These are phyloP conservation scores for Pezicula radicicola DNA, from an alignment of 2,329 filamentous ascomycete genomes.

Conservation along the genomic window DNA sequence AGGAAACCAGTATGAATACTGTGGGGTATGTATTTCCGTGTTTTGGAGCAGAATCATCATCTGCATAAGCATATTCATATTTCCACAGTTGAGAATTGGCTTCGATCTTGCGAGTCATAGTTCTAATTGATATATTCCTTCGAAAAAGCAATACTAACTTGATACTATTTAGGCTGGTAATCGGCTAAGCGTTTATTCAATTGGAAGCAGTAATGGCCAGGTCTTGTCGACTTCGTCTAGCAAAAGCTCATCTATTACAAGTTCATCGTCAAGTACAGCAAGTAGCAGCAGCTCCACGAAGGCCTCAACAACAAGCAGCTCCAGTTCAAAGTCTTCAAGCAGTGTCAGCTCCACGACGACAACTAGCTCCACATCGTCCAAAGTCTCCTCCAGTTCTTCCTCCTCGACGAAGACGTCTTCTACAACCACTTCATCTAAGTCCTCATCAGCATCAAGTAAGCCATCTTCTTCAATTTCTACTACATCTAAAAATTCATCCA, in stretches of 20 bases:
- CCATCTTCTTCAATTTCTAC: background rate
- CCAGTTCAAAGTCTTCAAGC: background rate
- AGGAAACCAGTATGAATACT: background rate
- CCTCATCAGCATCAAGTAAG: background rate
- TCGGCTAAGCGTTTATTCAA: background rate
- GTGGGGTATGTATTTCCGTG: conserved; percentile 12
- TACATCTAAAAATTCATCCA: background rate
- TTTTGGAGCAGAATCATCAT: background rate
- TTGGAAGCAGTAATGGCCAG: background rate
- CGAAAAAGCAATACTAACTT: background rate
- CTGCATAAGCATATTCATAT: background rate
- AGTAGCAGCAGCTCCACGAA: too few species aligned
- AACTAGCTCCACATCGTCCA: background rate
- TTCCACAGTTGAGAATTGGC: too few species aligned
- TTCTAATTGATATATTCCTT: too few species aligned
- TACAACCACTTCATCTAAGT: background rate
- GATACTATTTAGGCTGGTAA: background rate
- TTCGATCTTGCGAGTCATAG: too few species aligned
- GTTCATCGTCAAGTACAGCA: too few species aligned
- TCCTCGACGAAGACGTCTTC: conserved; percentile 1
- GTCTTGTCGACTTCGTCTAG: too few species aligned
- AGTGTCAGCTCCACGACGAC: background rate
- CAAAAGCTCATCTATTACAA: too few species aligned
- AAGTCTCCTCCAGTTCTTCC: background rate
- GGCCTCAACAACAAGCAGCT: background rate